Base-by-base conservation (phyloP, 805 yeast species). In the Candida loeiensis region DNA sequence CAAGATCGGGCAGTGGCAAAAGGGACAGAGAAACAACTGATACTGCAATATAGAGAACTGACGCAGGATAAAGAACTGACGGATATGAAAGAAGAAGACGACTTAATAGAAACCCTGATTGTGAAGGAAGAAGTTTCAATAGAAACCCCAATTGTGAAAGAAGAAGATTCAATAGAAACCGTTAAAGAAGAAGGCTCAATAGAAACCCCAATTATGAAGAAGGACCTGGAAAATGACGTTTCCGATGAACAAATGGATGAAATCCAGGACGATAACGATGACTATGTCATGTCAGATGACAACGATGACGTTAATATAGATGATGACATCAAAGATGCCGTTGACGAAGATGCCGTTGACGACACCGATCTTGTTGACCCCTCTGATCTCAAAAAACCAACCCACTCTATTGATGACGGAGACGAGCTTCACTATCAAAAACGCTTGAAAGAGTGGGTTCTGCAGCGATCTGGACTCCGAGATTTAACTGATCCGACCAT, bases 321-420 rank as follows among this genome's bases (percentile, higher is more conserved):
- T 6, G 31, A 15, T 13, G 31, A 27, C 7, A 15, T 27, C 5
- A 4, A 4, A 27, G 31, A 13, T 25, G 14, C 12, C 6, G 28
- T 7, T 6, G 28, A 9, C 6, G 11, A 7, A n/a, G 28, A 25
- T 9, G 24, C 9, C 9, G 16, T 11, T n/a, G 29, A 24, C 31
- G 6, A 15, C 32, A 17, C 13, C 22, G 12, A 4, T 29, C 25
- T 15, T 14, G 6, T 53, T 73, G 24, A 75, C 70, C 48, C 33
- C 33, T 15, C 32, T 4, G 32, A 14, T 28, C 13, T n/a, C 12
- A 15, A 13, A 4, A 15, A n/a, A 6, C 19, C 19, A 5, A 8
- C 6, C n/a, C 6, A 20, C 6, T 30, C 33, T 16, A 61, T 69
- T 18, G 96, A 90, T 56, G 98, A 90, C 58, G 98, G 98, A 7